phyloP scores from a whole-genome alignment of 768 basidiomycete species.

The Rhizopogon vesiculosus region DNA sequence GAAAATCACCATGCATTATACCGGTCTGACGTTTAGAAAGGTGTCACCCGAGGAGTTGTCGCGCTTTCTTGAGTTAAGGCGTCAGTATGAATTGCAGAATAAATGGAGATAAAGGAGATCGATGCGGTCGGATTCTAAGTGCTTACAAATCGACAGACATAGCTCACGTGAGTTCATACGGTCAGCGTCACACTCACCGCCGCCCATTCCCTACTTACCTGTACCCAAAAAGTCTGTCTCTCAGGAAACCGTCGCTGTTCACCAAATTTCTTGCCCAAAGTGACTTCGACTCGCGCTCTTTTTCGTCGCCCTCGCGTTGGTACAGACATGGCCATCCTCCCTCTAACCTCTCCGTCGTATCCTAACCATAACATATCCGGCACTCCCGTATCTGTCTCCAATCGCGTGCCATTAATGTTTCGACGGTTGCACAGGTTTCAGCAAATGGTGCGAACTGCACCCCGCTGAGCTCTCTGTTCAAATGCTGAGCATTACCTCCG shows the following conservation, averaged over 20 bases:
- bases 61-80: too few species aligned
- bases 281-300: conserved; percentile 11
- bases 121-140: too few species aligned
- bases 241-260: neutral
- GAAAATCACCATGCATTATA: too few species aligned
- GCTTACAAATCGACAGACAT: too few species aligned
- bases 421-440: conserved; percentile 75
- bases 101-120: too few species aligned
- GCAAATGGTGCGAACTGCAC: conserved; percentile 62
- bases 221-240: too few species aligned
- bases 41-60: too few species aligned
- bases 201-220: too few species aligned
- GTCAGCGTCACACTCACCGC: too few species aligned
- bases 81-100: too few species aligned
- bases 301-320: conserved; percentile 11
- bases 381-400: conserved; percentile 25
- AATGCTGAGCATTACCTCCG: neutral
- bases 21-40: too few species aligned
- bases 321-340: conserved; percentile 29
- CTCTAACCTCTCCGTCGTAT: conserved; percentile 24
- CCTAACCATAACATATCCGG: conserved; percentile 14
- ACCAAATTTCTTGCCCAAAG: conserved; percentile 1
- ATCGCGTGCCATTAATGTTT: conserved; percentile 76
- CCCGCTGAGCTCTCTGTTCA: neutral
- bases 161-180: too few species aligned